Evolutionary conservation across 306 rosid species (phyloP), one percentile per base, ranked within the genome.

Genomic region (Biancaea sappan): DNA sequence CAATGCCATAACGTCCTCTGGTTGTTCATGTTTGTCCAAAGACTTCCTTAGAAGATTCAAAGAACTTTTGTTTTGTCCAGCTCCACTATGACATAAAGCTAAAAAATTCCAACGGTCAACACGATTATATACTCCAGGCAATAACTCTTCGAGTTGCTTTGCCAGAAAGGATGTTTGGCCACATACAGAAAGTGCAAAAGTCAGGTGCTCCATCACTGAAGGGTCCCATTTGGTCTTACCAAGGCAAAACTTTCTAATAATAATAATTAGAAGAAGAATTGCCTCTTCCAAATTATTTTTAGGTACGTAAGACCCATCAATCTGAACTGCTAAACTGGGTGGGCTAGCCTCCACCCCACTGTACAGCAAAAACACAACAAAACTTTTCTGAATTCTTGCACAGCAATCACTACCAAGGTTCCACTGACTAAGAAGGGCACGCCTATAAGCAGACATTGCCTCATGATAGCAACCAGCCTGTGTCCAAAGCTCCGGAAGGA

Each of bases 401-500:
- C 93, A 90, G 62, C 88, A 71, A 60, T 95, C 97, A 78, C 79
- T 79, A 70, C 78, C 95, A 60, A 95, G 97, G 91, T 95, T 95
- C 99, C 99, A 95, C 56, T 84, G 93, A 80, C 93, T 81, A 61
- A 92, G 88, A 61, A 95, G 94, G 37, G 98, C 96, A 48, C 93
- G 92, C 62, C 99, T 85, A 80, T 92, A 95, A 57, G 99, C 91
- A 46, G 81, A 57, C 22, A 95, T 85, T 59, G 97, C 87, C 79
- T 95, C 99, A 11, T 83, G 86, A 75, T 73, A 83, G 83, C 79
- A 69, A 62, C 91, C 91, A 18, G 90, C 91, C 75, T 82, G 90
- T 75, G 90, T 90, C 97, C 96, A 95, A 46, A 95, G 98, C 78
- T 88, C 98, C 15, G 99, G 99, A 83, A 92, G 97, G 77, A 95